Evolutionary conservation across 805 yeast species (phyloP).

Genomic region (Yarrowia deformans): DNA sequence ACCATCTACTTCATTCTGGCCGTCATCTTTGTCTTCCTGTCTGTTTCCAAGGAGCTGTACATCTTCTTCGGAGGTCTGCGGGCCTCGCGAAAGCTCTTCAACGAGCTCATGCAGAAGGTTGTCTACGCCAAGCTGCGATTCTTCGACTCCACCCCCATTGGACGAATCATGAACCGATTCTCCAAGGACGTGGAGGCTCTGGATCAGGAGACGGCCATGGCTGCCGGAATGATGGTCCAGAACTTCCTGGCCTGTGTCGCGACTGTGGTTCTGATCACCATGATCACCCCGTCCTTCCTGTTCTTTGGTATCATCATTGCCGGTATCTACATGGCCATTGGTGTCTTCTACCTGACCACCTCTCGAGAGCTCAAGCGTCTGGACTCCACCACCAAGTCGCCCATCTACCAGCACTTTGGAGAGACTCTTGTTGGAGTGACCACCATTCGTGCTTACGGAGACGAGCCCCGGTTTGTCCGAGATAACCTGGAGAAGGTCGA

Average conservation of each 20-base stretch:
- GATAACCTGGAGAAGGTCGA: constrained; percentile 83
- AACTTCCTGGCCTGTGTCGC: constrained; percentile 32
- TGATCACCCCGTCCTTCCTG: constrained; percentile 72
- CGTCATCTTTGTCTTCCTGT: constrained; percentile 46
- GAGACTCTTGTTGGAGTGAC: constrained; percentile 92
- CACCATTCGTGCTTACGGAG: constrained; percentile 95
- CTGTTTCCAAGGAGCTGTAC: constrained; percentile 36
- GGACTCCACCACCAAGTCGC: constrained; percentile 88
- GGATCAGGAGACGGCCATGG: constrained; percentile 80
- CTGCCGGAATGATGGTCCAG: constrained; percentile 35
- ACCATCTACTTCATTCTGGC: constrained; percentile 74
- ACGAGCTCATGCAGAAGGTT: constrained; percentile 75
- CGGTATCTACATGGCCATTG: constrained; percentile 68
- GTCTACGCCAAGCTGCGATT: constrained; percentile 91
- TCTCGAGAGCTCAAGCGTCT: constrained; percentile 91
- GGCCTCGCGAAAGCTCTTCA: constrained; percentile 59
- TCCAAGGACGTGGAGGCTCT: constrained; percentile 88
- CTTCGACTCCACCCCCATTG: constrained; percentile 94
- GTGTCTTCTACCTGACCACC: constrained; percentile 73
- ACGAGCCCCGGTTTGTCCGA: constrained; percentile 80
- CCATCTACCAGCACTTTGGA: constrained; percentile 95
- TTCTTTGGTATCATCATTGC: constrained; percentile 72
- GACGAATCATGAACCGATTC: constrained; percentile 87
- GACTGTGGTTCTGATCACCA: constrained; percentile 69
- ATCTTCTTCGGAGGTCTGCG: constrained; percentile 52